A percentile compares a stretch with the other conserved stretches of the same genome.
These are phyloP conservation scores for Hanseniaspora thailandica DNA, from an alignment of 805 yeast genomes.

Conservation along the genomic window DNA sequence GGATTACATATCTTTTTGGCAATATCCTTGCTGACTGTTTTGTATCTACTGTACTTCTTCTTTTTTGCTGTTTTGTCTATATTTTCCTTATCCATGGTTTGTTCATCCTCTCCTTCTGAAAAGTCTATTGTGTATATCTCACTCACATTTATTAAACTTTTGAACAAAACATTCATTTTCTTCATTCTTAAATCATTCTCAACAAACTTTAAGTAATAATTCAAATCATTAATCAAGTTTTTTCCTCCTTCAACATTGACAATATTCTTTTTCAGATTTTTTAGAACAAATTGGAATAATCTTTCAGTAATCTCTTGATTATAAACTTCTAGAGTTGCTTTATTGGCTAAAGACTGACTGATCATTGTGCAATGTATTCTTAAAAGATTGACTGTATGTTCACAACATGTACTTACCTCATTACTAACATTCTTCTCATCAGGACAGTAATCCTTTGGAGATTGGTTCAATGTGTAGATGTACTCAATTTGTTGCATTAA, in stretches of 20 bases:
- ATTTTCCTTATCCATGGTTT: background rate
- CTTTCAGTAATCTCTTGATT: slow-evolving; percentile 89
- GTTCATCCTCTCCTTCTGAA: slow-evolving; percentile 16
- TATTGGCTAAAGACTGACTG: slow-evolving; percentile 66
- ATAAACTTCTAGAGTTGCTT: slow-evolving; percentile 77
- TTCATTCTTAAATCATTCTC: slow-evolving; percentile 46
- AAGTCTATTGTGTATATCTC: slow-evolving; percentile 60
- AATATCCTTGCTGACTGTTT: slow-evolving; percentile 59
- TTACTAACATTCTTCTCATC: slow-evolving; percentile 23
- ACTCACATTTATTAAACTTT: slow-evolving; percentile 73
- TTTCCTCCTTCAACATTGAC: slow-evolving; percentile 77
- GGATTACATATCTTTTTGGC: slow-evolving; percentile 76
- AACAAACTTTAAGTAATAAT: slow-evolving; percentile 64
- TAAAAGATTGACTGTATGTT: slow-evolving; percentile 47
- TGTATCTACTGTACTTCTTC: slow-evolving; percentile 25
- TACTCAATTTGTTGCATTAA: slow-evolving; percentile 69
- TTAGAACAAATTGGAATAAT: slow-evolving; percentile 63
- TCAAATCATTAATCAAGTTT: slow-evolving; percentile 68
- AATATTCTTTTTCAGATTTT: slow-evolving; percentile 58
- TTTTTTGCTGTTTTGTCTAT: background rate
- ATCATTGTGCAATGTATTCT: slow-evolving; percentile 61
- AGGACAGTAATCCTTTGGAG: slow-evolving; percentile 55
- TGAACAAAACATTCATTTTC: slow-evolving; percentile 62
- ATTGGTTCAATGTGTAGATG: slow-evolving; percentile 42
- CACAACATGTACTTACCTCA: slow-evolving; percentile 55